Conservation (phyloP, 495 filamentous ascomycete genomes). For the Neurospora sp. region DNA sequence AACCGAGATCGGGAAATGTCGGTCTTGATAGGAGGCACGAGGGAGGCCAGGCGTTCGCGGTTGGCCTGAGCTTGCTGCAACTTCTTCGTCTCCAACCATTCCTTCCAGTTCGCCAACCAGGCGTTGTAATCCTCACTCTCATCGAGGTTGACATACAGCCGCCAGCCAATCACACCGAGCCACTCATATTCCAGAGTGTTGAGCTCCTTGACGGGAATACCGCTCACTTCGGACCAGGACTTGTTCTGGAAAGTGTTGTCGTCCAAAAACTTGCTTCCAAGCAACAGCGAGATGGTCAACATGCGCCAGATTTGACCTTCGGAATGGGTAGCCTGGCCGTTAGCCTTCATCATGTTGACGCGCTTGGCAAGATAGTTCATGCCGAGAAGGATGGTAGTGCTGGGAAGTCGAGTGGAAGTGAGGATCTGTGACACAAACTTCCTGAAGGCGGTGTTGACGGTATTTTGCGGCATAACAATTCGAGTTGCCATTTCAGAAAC, state of each 20-base stretch:
- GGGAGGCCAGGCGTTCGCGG: conserved; percentile 41
- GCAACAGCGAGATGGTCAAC: conserved; percentile 75
- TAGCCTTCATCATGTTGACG: conserved; percentile 59
- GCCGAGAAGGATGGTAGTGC: conserved; percentile 87
- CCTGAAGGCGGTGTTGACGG: conserved; percentile 68
- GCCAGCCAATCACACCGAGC: conserved; percentile 76
- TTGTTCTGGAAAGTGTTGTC: conserved; percentile 99
- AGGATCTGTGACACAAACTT: conserved; percentile 94
- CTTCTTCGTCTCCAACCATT: conserved; percentile 58
- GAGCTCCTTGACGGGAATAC: conserved; percentile 76
- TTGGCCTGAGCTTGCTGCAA: conserved; percentile 38
- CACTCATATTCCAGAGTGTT: conserved; percentile 89
- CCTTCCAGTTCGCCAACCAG: conserved; percentile 78
- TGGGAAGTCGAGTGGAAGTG: conserved; percentile 87
- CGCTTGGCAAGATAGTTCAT: conserved; percentile 82
- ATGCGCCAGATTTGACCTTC: conserved; percentile 80
- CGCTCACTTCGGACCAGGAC: conserved; percentile 97
- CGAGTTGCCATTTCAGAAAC: conserved; percentile 85
- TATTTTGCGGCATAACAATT: conserved; percentile 58
- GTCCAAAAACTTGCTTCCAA: conserved; percentile 97
- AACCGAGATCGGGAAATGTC: conserved; percentile 33
- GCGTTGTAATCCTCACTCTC: conserved; percentile 71
- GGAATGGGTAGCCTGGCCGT: conserved; percentile 44
- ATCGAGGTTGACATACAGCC: conserved; percentile 78
- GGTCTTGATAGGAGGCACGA: conserved; percentile 60